Base-by-base conservation (phyloP, 1,284 basidiomycete species). In the Cutaneotrichosporon sp. region DNA sequence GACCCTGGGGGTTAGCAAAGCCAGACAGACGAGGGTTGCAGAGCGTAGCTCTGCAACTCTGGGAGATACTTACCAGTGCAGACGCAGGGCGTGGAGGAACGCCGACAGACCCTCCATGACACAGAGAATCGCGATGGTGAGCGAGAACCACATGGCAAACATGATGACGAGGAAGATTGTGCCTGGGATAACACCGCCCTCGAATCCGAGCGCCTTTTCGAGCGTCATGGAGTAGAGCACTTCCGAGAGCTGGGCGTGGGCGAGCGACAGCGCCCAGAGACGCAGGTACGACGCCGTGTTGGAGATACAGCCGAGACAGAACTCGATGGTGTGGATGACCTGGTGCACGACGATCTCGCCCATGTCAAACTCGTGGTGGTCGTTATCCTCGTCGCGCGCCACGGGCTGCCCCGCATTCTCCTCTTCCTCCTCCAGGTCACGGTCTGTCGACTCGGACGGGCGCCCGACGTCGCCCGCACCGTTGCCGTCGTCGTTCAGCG, bases 201-300 rank as follows among this genome's bases (percentile, higher is more conserved):
- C 14, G 18, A 18, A 41, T 21, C 34, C 37, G 35, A 91, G 79
- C 51, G 80, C 81, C 8, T 69, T 65, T n/a, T 77, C 84, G 36
- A 94, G 64, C 0, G 88, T 90, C 90, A 93, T 92, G 50, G 72
- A 72, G 87, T 90, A 94, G 54, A 94, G 77, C 44, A 99, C 96
- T 75, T 97, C 93, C 48, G 90, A 94, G 21, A 99, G 80, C 77
- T 98, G 96, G 13, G 96, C 92, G 77, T 99, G 94, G 8, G 94
- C 94, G 46, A 98, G 83, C 30, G 96, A 98, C 9, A 99, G 81
- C 20, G 96, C 96, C 94, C 94, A 99, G 36, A 99, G 81, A 77
- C 94, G 94, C 49, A 99, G 85, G 77, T 99, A 99, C 20, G 93
- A 97, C 8, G 94, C 96, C 62, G 96, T 99, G 77, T 99, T 97